Percentiles rank a stretch among this genome's conserved stretches.
phyloP scores from a whole-genome alignment of 2,329 filamentous ascomycete species.

The Colletotrichum truncatum region DNA sequence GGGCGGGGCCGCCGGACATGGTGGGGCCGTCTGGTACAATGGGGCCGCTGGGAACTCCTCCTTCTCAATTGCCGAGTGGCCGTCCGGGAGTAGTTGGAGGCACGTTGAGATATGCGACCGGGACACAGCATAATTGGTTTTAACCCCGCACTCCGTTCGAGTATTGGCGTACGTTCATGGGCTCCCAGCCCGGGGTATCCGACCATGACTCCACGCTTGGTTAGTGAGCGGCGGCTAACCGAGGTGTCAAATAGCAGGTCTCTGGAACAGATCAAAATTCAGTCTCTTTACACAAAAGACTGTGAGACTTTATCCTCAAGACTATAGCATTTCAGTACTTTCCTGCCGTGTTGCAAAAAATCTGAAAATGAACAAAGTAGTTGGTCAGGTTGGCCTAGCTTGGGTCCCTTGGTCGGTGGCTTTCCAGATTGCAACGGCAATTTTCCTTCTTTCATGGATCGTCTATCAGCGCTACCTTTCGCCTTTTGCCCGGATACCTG shows the following conservation, averaged over 20 bases:
- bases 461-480: slow-evolving; percentile 5
- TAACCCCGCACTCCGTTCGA: background rate
- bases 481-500: background rate
- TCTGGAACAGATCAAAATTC: too few species aligned
- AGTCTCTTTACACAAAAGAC: too few species aligned
- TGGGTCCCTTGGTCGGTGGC: background rate
- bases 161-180: background rate
- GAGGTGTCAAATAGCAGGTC: too few species aligned
- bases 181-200: background rate
- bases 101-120: background rate
- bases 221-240: background rate
- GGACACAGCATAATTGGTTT: too few species aligned
- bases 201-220: background rate
- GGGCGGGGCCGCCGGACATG: background rate
- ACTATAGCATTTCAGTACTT: background rate
- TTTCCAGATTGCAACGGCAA: background rate
- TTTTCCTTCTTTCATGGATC: background rate
- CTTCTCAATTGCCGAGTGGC: background rate
- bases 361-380: background rate
- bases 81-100: background rate
- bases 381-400: background rate
- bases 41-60: background rate
- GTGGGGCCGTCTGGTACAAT: too few species aligned
- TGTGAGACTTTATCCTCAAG: too few species aligned
- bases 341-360: background rate